phyloP scores from a whole-genome alignment of 768 basidiomycete genomes.

The Boletus rubescentipes region DNA sequence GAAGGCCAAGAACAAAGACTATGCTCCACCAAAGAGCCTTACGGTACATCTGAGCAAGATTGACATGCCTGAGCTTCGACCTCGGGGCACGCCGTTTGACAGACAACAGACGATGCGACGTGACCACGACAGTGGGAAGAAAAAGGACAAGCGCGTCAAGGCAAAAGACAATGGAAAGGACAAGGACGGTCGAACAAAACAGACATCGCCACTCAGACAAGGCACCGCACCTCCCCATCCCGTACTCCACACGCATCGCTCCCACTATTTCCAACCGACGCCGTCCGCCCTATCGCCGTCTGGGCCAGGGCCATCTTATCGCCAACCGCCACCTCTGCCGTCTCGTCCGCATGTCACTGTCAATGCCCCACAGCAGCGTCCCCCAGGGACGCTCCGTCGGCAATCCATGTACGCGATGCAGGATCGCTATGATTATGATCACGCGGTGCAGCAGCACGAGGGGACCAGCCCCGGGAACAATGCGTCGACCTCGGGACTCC shows the following conservation, averaged over 20 bases:
- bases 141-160: constrained; percentile 21
- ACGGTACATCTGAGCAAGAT: constrained; percentile 83
- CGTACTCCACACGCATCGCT: constrained; percentile 20
- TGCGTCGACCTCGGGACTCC: constrained; percentile 13
- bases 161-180: constrained; percentile 42
- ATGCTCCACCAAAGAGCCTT: constrained; percentile 67
- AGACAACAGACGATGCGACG: neutral
- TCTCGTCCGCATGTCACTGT: constrained; percentile 8
- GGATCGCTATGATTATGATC: neutral
- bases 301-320: neutral
- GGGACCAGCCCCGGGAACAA: neutral
- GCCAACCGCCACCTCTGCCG: neutral
- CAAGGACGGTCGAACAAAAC: constrained; percentile 8
- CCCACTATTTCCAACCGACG: constrained; percentile 15
- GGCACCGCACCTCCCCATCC: constrained; percentile 8
- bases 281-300: constrained; percentile 36
- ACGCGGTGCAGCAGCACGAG: neutral
- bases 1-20: constrained; percentile 48
- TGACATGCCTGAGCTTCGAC: constrained; percentile 73
- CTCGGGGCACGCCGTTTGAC: constrained; percentile 3
- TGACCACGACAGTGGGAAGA: constrained; percentile 7
- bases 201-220: neutral
- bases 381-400: constrained; percentile 5
- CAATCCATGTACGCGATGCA: constrained; percentile 18
- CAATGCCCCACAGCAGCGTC: neutral